phyloP scores from a whole-genome alignment of 495 filamentous ascomycete genomes.

The Venustampulla echinocandica region DNA sequence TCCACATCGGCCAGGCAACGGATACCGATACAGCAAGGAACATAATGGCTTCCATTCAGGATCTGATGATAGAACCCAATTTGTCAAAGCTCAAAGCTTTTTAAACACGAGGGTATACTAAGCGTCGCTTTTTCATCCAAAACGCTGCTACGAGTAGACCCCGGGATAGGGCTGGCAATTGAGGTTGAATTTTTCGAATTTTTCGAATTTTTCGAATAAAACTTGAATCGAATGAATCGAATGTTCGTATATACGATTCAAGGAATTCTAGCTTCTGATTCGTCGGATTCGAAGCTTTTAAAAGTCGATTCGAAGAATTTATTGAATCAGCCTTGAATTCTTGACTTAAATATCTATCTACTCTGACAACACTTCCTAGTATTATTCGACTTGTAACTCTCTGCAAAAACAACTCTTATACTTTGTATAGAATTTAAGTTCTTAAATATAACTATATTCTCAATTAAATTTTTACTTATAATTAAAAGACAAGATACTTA shows the following conservation, averaged over 20 bases:
- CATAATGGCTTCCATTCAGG: too few relatives aligned
- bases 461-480: too few relatives aligned
- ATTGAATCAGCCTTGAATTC: slow-evolving; percentile 1
- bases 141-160: too few relatives aligned
- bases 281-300: slow-evolving; percentile 1
- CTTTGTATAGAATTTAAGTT: neutral
- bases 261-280: slow-evolving; percentile 1
- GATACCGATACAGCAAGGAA: too few relatives aligned
- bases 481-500: too few relatives aligned
- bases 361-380: neutral
- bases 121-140: too few relatives aligned
- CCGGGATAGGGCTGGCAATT: slow-evolving; percentile 4
- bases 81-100: too few relatives aligned
- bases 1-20: too few relatives aligned
- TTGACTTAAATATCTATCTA: neutral
- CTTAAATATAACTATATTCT: too few relatives aligned
- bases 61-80: too few relatives aligned
- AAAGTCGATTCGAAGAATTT: slow-evolving; percentile 3
- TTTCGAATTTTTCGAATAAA: too few relatives aligned
- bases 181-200: slow-evolving; percentile 2
- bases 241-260: slow-evolving; percentile 1
- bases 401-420: neutral
- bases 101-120: too few relatives aligned
- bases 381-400: slow-evolving; percentile 1
- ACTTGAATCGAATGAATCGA: slow-evolving; percentile 3